phyloP scores from a whole-genome alignment of 202 grass and related monocot species.

The Cymbopogon flexuosus region DNA sequence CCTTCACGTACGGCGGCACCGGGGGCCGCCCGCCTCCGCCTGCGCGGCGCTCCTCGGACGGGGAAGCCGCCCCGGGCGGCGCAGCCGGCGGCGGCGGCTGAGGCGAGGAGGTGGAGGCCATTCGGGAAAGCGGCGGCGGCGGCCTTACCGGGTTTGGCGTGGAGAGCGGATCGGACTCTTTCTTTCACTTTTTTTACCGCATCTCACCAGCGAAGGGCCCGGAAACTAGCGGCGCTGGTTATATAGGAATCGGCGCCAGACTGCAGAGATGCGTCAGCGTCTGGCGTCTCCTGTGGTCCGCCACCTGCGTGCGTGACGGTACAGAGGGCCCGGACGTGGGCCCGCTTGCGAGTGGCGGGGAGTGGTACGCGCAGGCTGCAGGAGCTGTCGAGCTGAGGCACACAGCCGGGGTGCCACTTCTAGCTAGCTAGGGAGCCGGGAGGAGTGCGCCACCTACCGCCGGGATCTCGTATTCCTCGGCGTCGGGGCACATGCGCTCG shows the following conservation, averaged over 20 bases:
- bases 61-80: not conserved
- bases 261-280: not conserved
- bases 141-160: not conserved
- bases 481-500: not conserved
- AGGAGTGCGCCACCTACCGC: not conserved
- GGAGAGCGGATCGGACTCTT: constrained; percentile 2
- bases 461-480: not conserved
- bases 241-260: constrained; percentile 6
- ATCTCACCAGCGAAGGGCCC: constrained; percentile 1
- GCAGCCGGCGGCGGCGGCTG: not conserved
- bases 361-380: not conserved
- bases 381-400: too few relatives aligned
- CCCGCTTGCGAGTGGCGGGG: not conserved
- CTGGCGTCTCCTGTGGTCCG: not conserved
- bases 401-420: not conserved
- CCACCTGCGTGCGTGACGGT: not conserved
- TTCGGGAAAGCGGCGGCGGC: constrained; percentile 9
- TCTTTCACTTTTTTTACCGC: not conserved
- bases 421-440: too few relatives aligned
- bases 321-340: not conserved
- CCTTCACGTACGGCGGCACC: constrained; percentile 63
- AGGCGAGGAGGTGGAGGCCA: constrained; percentile 15
- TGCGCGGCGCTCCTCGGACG: constrained; percentile 5
- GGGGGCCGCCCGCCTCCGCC: not conserved
- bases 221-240: constrained; percentile 13